Evolutionary conservation across 2,329 filamentous ascomycete species (phyloP).

Genomic region (Bipolaris oryzae): DNA sequence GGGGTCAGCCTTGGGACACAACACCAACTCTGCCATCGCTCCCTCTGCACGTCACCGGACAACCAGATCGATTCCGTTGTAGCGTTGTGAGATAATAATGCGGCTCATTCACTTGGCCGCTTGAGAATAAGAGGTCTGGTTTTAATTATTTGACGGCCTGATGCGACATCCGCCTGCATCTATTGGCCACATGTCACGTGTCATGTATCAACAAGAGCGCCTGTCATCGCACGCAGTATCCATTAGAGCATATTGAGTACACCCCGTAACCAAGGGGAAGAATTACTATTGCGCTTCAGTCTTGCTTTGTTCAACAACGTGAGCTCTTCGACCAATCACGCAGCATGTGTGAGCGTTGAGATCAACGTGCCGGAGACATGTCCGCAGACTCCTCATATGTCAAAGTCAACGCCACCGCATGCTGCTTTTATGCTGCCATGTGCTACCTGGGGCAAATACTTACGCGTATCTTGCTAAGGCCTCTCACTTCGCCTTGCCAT

Average conservation of each 20-base stretch:
- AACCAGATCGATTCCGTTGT: background rate
- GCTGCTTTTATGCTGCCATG: background rate
- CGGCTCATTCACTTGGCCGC: background rate
- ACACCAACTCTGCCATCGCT: background rate
- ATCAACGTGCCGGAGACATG: background rate
- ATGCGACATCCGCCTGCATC: background rate
- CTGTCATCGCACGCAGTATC: background rate
- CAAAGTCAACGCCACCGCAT: background rate
- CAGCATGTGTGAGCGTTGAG: background rate
- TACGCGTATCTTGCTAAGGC: slow-evolving; percentile 11
- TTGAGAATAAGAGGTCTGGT: too few species aligned
- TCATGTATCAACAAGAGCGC: background rate
- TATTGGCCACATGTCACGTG: background rate
- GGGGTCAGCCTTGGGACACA: slow-evolving; percentile 1
- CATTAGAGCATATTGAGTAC: background rate
- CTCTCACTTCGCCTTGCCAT: slow-evolving; percentile 9
- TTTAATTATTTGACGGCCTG: background rate
- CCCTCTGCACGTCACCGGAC: slow-evolving; percentile 1
- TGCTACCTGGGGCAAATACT: background rate
- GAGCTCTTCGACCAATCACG: background rate
- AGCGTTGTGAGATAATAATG: background rate
- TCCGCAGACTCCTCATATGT: background rate
- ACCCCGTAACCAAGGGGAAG: background rate
- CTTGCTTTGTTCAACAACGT: background rate
- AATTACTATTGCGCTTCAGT: background rate